Evolutionary conservation across 352 stramenopile species (phyloP).

Genomic region (Phytophthora nicotianae): DNA sequence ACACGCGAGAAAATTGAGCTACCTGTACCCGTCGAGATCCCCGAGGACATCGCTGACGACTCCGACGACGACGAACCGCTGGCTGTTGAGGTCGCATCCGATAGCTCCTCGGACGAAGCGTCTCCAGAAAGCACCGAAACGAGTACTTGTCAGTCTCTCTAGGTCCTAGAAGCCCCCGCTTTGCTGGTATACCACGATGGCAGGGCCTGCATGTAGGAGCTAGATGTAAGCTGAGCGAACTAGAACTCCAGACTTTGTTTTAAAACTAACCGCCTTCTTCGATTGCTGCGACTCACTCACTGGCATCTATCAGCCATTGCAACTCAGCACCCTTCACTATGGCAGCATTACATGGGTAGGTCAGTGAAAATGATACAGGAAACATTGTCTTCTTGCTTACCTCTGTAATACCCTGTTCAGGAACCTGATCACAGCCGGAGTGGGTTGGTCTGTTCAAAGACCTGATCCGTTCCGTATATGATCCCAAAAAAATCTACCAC

Average conservation of each 20-base stretch:
- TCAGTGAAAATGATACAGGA: not conserved
- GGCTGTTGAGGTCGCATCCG: not conserved
- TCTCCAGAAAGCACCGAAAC: not conserved
- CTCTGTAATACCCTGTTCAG: not conserved
- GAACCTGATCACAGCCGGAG: not conserved
- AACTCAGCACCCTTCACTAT: too few species aligned
- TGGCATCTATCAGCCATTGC: too few species aligned
- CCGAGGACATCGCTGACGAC: not conserved
- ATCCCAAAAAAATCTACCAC: not conserved
- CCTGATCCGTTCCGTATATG: not conserved
- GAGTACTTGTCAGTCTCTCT: too few species aligned
- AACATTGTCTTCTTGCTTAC: not conserved
- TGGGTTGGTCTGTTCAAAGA: not conserved
- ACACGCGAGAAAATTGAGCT: not conserved
- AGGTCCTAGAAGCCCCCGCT: too few species aligned
- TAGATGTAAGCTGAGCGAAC: too few species aligned
- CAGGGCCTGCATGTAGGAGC: too few species aligned
- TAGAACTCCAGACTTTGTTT: too few species aligned
- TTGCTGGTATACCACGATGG: too few species aligned
- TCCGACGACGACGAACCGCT: not conserved
- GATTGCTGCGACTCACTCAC: too few species aligned
- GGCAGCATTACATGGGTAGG: not conserved
- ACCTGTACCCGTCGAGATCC: not conserved
- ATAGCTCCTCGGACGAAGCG: not conserved
- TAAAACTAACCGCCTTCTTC: too few species aligned